phyloP scores from a whole-genome alignment of 2,329 filamentous ascomycete species.

The Colletotrichum abscissum region DNA sequence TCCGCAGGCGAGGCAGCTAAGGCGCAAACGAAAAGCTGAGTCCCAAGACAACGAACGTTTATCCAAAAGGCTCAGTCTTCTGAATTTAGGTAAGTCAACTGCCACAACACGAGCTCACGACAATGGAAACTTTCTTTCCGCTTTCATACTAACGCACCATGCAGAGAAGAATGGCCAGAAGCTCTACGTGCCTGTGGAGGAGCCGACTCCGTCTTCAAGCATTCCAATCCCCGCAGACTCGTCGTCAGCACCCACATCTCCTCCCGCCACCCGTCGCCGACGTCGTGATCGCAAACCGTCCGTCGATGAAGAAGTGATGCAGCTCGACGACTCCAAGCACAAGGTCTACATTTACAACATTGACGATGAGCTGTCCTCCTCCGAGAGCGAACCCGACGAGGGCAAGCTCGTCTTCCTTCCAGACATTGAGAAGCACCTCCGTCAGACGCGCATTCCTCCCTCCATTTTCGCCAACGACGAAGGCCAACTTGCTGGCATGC shows the following conservation, averaged over 20 bases:
- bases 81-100: conserved; percentile 78
- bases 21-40: conserved; percentile 71
- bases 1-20: conserved; percentile 37
- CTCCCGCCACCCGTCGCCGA: conserved; percentile 23
- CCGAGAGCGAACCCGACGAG: conserved; percentile 67
- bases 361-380: conserved; percentile 81
- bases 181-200: conserved; percentile 74
- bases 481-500: conserved; percentile 68
- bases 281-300: conserved; percentile 31
- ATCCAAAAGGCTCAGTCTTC: conserved; percentile 83
- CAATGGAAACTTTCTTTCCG: conserved; percentile 11
- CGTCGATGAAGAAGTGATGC: conserved; percentile 73
- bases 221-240: conserved; percentile 37
- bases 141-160: conserved; percentile 37
- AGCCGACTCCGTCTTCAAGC: conserved; percentile 43
- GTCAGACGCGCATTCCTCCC: conserved; percentile 75
- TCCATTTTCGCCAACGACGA: conserved; percentile 70
- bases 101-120: neutral
- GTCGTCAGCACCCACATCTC: conserved; percentile 35
- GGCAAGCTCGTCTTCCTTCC: conserved; percentile 81
- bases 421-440: conserved; percentile 85
- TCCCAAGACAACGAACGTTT: conserved; percentile 76
- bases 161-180: conserved; percentile 72
- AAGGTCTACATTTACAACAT: conserved; percentile 93
- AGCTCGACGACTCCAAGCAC: conserved; percentile 86